These are phyloP conservation scores for Rhodotorula sp. DNA, from an alignment of 1,284 basidiomycete genomes.

Conservation along the genomic window DNA sequence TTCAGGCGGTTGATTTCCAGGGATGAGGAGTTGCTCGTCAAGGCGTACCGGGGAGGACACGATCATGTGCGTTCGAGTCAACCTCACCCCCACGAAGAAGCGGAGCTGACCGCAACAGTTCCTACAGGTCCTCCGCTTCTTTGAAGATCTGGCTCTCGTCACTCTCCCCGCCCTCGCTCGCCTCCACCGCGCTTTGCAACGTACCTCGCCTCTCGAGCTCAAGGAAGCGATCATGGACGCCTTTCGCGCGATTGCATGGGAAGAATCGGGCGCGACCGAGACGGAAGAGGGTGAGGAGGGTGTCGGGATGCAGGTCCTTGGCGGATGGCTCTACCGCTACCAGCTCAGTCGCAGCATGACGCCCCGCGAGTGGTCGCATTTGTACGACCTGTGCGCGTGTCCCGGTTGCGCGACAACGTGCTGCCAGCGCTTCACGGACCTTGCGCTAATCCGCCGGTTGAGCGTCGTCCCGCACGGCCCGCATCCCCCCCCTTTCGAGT, in stretches of 20 bases:
- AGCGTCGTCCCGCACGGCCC: slow-evolving; percentile 33
- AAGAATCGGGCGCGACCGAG: slow-evolving; percentile 38
- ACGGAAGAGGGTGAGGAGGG: slow-evolving; percentile 39
- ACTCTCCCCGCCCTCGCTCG: slow-evolving; percentile 26
- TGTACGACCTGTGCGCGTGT: slow-evolving; percentile 40
- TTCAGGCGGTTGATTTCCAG: slow-evolving; percentile 33
- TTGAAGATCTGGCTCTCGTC: slow-evolving; percentile 33
- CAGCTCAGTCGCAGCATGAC: slow-evolving; percentile 25
- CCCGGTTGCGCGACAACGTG: slow-evolving; percentile 32
- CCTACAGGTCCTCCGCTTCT: slow-evolving; percentile 34
- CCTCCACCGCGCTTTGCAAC: slow-evolving; percentile 25
- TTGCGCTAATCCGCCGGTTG: slow-evolving; percentile 27
- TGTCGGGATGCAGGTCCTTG: slow-evolving; percentile 38
- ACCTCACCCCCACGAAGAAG: not conserved
- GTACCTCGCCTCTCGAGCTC: slow-evolving; percentile 25
- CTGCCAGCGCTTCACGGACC: slow-evolving; percentile 32
- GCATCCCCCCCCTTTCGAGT: slow-evolving; percentile 32
- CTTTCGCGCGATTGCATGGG: slow-evolving; percentile 40
- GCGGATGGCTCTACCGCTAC: slow-evolving; percentile 38
- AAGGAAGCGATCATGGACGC: slow-evolving; percentile 40
- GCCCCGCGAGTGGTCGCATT: slow-evolving; percentile 33
- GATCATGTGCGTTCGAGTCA: slow-evolving; percentile 28
- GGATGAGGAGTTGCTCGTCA: slow-evolving; percentile 35
- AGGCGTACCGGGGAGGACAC: slow-evolving; percentile 38
- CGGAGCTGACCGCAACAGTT: not conserved